phyloP scores from a whole-genome alignment of 2,329 filamentous ascomycete genomes.

The Cordyceps farinosa region DNA sequence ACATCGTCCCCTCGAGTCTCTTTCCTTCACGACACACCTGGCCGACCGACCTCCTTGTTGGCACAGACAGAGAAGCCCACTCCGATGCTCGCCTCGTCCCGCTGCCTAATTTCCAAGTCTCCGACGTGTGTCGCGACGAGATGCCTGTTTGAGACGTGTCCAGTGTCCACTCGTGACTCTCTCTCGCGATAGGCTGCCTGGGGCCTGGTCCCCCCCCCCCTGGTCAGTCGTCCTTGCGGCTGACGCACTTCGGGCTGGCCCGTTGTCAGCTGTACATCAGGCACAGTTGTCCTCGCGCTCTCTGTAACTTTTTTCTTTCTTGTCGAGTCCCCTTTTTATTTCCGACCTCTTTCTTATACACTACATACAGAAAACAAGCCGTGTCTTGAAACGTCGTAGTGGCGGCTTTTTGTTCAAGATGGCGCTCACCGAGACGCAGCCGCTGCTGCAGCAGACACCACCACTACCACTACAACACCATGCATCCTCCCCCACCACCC shows the following conservation, averaged over 20 bases:
- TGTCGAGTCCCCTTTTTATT: background rate
- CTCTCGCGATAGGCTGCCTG: background rate
- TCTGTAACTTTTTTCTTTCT: background rate
- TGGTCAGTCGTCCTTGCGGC: conserved; percentile 3
- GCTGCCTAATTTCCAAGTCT: background rate
- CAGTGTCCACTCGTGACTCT: conserved; percentile 2
- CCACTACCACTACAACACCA: background rate
- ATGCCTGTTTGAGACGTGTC: conserved; percentile 6
- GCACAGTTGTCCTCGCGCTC: background rate
- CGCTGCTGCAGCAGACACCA: conserved; percentile 10
- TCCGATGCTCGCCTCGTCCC: background rate
- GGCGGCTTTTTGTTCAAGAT: background rate
- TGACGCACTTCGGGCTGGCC: conserved; percentile 13
- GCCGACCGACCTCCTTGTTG: background rate
- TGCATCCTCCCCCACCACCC: background rate
- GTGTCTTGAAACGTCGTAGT: background rate
- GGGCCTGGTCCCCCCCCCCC: background rate
- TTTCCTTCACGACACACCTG: background rate
- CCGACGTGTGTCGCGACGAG: conserved; percentile 6
- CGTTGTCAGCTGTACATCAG: conserved; percentile 7
- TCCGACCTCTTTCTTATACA: background rate
- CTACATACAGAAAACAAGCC: background rate
- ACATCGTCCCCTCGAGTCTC: background rate
- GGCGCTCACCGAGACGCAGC: conserved; percentile 2
- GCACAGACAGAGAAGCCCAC: background rate